phyloP scores from a whole-genome alignment of 148 eudicot species.

The Chenopodium formosanum region DNA sequence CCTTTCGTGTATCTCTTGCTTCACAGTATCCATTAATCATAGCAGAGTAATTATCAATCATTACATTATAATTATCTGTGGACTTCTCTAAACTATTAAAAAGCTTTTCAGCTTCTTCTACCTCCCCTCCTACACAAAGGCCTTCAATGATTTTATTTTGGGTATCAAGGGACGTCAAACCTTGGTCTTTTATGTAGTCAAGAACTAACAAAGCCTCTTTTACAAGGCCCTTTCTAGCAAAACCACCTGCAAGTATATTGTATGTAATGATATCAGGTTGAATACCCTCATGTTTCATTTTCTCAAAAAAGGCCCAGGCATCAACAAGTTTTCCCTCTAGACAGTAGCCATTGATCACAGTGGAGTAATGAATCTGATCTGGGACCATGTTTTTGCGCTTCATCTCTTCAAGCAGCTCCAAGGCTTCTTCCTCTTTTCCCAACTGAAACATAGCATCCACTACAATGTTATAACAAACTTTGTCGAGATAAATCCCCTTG shows the following conservation, averaged over 20 bases:
- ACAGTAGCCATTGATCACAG: conserved; percentile 60
- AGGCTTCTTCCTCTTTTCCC: conserved; percentile 57
- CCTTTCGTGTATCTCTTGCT: conserved; percentile 33
- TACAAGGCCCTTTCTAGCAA: conserved; percentile 42
- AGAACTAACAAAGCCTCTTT: conserved; percentile 34
- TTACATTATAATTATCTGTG: conserved; percentile 41
- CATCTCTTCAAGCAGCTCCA: conserved; percentile 56
- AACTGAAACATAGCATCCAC: conserved; percentile 53
- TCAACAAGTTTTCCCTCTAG: conserved; percentile 43
- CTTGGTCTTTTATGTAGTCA: conserved; percentile 43
- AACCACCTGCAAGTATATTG: conserved; percentile 59
- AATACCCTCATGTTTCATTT: conserved; percentile 44
- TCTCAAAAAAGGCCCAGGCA: conserved; percentile 41
- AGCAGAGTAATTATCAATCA: conserved; percentile 55
- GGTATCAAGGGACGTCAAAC: conserved; percentile 44
- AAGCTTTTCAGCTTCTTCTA: conserved; percentile 57
- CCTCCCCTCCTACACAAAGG: conserved; percentile 49
- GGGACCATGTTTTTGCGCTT: conserved; percentile 37
- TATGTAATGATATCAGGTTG: conserved; percentile 51
- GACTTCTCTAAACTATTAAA: conserved; percentile 41
- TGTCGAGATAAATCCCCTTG: conserved; percentile 49
- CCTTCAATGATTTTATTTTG: conserved; percentile 60
- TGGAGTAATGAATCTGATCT: conserved; percentile 66
- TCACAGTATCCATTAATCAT: conserved; percentile 63
- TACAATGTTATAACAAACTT: conserved; percentile 47